Evolutionary conservation across 352 stramenopile genomes (phyloP).

Genomic region (Globisporangium splendens): DNA sequence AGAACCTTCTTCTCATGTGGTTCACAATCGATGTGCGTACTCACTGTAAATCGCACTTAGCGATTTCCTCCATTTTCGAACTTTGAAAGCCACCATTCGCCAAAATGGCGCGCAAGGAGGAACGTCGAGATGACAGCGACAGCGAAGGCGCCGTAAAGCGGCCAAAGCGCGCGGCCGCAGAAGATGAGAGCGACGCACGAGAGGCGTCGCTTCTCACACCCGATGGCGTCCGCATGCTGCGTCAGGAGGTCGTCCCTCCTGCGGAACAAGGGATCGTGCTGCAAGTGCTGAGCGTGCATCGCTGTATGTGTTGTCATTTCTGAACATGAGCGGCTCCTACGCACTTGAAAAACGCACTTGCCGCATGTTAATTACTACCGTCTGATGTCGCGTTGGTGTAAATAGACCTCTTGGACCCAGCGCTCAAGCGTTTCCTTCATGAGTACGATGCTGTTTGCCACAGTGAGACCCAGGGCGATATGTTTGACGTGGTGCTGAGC

Average conservation of each 20-base stretch:
- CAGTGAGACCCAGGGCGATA: conserved; percentile 20
- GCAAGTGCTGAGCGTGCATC: conserved; percentile 53
- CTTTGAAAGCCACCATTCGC: too few relatives aligned
- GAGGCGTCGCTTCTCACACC: conserved; percentile 23
- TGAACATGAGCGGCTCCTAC: not conserved
- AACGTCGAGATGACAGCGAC: not conserved
- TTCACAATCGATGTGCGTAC: too few relatives aligned
- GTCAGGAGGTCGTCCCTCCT: conserved; percentile 6
- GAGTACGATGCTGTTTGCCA: not conserved
- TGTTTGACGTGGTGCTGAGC: conserved; percentile 66
- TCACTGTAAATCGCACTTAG: too few relatives aligned
- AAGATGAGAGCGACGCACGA: conserved; percentile 1
- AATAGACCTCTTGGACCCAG: conserved; percentile 50
- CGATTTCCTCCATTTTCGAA: too few relatives aligned
- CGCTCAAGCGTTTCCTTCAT: conserved; percentile 30
- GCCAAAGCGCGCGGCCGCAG: too few relatives aligned
- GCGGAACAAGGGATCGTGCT: conserved; percentile 16
- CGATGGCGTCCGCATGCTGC: conserved; percentile 33
- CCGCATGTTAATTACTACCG: not conserved
- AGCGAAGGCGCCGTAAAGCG: not conserved
- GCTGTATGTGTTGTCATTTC: conserved; percentile 30
- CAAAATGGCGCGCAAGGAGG: not conserved
- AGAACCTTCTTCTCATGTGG: too few relatives aligned
- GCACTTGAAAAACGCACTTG: not conserved
- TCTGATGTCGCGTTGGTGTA: not conserved